phyloP scores from a whole-genome alignment of 371 early-diverging fungal genomes.

The Apophysomyces elegans region DNA sequence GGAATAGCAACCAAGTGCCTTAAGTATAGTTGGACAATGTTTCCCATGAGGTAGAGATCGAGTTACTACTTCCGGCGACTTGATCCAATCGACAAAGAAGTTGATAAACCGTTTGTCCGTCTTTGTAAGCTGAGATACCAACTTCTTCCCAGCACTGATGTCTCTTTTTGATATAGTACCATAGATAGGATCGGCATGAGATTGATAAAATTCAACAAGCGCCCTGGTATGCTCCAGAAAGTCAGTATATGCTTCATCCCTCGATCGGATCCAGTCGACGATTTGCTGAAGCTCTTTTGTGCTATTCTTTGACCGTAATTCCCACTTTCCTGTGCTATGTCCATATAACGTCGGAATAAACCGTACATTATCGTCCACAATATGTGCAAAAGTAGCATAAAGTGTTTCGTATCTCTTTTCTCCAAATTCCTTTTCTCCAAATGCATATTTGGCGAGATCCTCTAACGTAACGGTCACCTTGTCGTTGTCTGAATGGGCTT shows the following conservation, averaged over 20 bases:
- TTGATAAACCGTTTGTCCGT: constrained; percentile 64
- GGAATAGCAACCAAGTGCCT: constrained; percentile 65
- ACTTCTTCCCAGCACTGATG: constrained; percentile 13
- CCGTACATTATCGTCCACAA: constrained; percentile 55
- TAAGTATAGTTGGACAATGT: constrained; percentile 62
- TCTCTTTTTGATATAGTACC: constrained; percentile 26
- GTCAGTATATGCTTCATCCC: constrained; percentile 35
- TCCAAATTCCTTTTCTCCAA: constrained; percentile 31
- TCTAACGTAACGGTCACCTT: constrained; percentile 26
- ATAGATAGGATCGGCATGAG: constrained; percentile 35
- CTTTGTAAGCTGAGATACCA: constrained; percentile 38
- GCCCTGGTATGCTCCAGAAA: constrained; percentile 54
- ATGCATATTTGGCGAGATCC: constrained; percentile 40
- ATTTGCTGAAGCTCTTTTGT: constrained; percentile 47
- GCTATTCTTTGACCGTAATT: constrained; percentile 52
- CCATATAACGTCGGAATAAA: constrained; percentile 49
- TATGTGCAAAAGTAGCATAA: constrained; percentile 64
- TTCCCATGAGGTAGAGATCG: constrained; percentile 49
- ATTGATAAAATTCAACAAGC: constrained; percentile 49
- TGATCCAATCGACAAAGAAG: constrained; percentile 62
- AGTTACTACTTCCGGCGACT: constrained; percentile 39
- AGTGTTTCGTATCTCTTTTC: neutral
- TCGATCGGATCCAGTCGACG: constrained; percentile 57
- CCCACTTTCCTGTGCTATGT: constrained; percentile 55
- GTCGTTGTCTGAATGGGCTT: constrained; percentile 18